Evolutionary conservation across 1,284 basidiomycete species (phyloP), one percentile per base, ranked within the genome.

Genomic region (Leccinum subrobustum): DNA sequence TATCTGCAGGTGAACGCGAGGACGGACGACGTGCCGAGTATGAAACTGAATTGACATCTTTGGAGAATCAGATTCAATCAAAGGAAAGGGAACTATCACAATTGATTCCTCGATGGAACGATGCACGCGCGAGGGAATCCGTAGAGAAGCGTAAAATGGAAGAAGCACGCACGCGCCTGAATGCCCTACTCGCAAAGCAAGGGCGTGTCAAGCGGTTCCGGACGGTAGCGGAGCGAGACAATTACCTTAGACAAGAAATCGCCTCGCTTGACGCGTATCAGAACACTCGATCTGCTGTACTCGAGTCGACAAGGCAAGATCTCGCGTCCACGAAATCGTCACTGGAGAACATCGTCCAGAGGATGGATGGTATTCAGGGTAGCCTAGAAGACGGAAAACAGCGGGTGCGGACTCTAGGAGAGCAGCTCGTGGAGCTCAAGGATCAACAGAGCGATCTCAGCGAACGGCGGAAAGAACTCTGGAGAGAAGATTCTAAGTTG

Each of bases 401-500:
- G 51, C 82, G 87, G 64, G 79, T 91, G 52, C 83, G 82, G 64
- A 85, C 90, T 54, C 81, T 94, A 42, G 78, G 82, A 27, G 89
- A 91, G 54, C 83, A 89, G 63, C 80, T 92, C 50, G 77, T 81
- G 1, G 74, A 76, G 61, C 76, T 93, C 60, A 93, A 88, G 75
- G 89, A 91, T 60, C 79, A 91, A 67, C 84, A 92, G 63, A 83
- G 83, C 39, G 88, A 86, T 62, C 78, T 92, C 68, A 83, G 79
- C 51, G 95, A 98, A 76, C 83, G 85, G 76, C 80, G 92, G 70
- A 98, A 96, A 81, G 94, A 96, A 62, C 76, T 96, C 27, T 98
- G 97, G 96, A 86, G 96, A 68, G 94, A 98, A 73, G 95, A 98
- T 66, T 89, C 93, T 1, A 96, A 93, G 75, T 77, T 97, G 31